These are phyloP conservation scores for Trichosporon sp. DNA, from an alignment of 1,284 basidiomycete species.

Conservation along the genomic window DNA sequence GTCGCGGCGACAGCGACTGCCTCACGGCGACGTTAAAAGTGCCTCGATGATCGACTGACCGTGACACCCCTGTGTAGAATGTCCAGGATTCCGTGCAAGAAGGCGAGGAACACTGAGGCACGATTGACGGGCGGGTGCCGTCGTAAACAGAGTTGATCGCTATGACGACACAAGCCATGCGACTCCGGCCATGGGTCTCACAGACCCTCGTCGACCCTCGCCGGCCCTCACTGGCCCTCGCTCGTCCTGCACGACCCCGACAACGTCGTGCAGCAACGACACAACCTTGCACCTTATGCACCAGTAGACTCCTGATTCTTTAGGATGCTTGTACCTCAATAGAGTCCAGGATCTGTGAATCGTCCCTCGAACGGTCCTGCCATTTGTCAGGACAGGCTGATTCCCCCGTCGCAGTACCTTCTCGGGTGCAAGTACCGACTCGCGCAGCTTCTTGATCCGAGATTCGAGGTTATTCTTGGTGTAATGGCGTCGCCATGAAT, in stretches of 20 bases:
- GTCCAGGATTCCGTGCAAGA: neutral
- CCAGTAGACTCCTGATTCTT: neutral
- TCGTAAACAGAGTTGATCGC: conserved; percentile 1
- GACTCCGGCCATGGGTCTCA: neutral
- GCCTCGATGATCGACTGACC: too few species aligned
- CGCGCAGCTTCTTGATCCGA: neutral
- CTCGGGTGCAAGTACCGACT: neutral
- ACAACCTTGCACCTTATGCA: neutral
- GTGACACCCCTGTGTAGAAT: too few species aligned
- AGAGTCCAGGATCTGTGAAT: neutral
- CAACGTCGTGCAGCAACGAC: neutral
- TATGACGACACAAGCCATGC: conserved; percentile 10
- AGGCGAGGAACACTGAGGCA: neutral
- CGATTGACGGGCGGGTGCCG: neutral
- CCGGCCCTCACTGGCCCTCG: neutral
- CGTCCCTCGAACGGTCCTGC: neutral
- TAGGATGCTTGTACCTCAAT: neutral
- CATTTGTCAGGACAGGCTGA: neutral
- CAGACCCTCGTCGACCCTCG: neutral
- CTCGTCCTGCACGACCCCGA: neutral
- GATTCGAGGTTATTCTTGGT: neutral
- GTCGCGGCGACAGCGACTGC: too few species aligned
- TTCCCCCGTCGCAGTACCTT: neutral
- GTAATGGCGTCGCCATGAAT: neutral
- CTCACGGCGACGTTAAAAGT: too few species aligned